These are phyloP conservation scores for Lycium barbarum DNA, from an alignment of 257 asterid genomes.

Conservation along the genomic window DNA sequence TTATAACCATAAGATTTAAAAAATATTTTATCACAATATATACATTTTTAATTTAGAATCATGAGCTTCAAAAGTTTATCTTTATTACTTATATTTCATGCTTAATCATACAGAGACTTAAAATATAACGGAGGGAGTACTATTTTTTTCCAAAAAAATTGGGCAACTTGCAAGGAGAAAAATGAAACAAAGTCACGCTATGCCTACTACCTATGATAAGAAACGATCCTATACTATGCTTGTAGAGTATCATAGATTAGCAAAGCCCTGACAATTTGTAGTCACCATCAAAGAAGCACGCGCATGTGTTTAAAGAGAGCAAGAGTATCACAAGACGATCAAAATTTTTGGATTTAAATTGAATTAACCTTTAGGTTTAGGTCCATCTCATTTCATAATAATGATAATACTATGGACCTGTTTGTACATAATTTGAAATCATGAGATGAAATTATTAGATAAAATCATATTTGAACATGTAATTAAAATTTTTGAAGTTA, in stretches of 20 bases:
- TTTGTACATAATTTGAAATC: no score
- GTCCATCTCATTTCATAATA: neutral
- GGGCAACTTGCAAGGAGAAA: neutral
- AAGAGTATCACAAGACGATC: neutral
- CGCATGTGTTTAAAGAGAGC: neutral
- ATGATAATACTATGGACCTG: neutral
- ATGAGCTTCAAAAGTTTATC: neutral
- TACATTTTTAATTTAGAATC: neutral
- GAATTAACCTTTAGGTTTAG: neutral
- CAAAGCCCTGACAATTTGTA: neutral
- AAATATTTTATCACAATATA: no score
- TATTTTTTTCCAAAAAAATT: neutral
- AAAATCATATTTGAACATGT: no score
- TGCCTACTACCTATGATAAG: neutral
- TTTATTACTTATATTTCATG: no score
- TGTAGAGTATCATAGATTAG: neutral
- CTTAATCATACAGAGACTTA: no score
- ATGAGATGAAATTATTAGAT: no score
- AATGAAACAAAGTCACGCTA: constrained; percentile 10
- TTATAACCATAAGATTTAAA: no score
- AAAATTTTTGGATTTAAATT: neutral
- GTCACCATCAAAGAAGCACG: constrained; percentile 27
- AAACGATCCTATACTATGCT: constrained; percentile 10
- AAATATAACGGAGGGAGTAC: neutral
- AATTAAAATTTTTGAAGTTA: no score